Conservation (phyloP, 176 grass and related monocot species). For the Puccinellia tenuiflora region DNA sequence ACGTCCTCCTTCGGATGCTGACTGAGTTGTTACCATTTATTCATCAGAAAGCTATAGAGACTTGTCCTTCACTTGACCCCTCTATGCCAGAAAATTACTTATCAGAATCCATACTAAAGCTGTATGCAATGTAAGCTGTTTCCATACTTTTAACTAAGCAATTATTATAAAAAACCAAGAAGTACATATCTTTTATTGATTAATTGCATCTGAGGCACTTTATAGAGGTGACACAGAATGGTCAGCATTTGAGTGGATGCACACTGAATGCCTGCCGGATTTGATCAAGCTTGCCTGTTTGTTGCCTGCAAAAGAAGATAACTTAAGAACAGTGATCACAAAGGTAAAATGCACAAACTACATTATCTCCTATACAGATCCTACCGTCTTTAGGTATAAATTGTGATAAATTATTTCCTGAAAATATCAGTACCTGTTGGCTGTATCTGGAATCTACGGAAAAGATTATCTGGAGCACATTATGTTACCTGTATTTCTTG, state of each 20-base stretch:
- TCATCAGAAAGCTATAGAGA: constrained; percentile 68
- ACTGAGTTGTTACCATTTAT: constrained; percentile 78
- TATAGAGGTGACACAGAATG: constrained; percentile 75
- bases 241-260: constrained; percentile 97
- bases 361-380: constrained; percentile 11
- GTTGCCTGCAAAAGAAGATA: constrained; percentile 85
- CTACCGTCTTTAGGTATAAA: constrained; percentile 13
- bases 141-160: neutral
- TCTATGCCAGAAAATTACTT: constrained; percentile 51
- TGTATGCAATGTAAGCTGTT: constrained; percentile 66
- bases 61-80: constrained; percentile 43
- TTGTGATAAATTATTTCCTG: constrained; percentile 36
- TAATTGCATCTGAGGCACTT: constrained; percentile 14
- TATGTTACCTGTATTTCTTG: constrained; percentile 91
- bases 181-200: constrained; percentile 2
- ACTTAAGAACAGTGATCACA: constrained; percentile 66
- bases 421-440: constrained; percentile 67
- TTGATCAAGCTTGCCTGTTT: constrained; percentile 84
- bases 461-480: constrained; percentile 83
- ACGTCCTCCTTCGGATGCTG: constrained; percentile 82
- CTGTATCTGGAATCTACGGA: constrained; percentile 69
- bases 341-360: constrained; percentile 52
- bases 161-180: constrained; percentile 20
- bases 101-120: constrained; percentile 60
- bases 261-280: constrained; percentile 83